Conservation (phyloP, 768 basidiomycete species). For the Phallus indusiatus region DNA sequence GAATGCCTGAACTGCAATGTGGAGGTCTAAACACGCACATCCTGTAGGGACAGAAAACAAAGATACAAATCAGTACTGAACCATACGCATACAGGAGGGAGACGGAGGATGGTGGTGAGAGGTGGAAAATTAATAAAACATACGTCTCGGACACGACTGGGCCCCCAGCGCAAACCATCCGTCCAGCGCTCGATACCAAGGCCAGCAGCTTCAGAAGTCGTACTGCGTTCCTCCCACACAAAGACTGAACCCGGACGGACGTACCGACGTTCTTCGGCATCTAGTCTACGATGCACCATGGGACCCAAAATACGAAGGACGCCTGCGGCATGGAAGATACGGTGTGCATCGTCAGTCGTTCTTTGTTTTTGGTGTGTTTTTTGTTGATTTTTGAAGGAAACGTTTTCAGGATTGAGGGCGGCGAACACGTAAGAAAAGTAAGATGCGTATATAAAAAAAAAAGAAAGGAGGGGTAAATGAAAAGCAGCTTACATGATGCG, state of each 20-base stretch:
- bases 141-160: conserved; percentile 76
- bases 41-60: conserved; percentile 32
- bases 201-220: conserved; percentile 59
- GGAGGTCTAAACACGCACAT: conserved; percentile 19
- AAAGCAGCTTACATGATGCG: conserved; percentile 36
- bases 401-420: no score
- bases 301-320: conserved; percentile 38
- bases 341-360: conserved; percentile 55
- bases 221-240: conserved; percentile 77
- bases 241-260: conserved; percentile 68
- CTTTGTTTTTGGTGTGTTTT: not conserved
- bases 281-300: conserved; percentile 63
- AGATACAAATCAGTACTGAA: conserved; percentile 1
- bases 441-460: not conserved
- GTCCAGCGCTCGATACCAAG: conserved; percentile 81
- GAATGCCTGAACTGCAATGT: conserved; percentile 8
- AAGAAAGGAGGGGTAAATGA: not conserved
- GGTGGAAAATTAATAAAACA: conserved; percentile 16
- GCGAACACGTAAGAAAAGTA: not conserved
- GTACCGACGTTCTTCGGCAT: conserved; percentile 62
- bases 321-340: conserved; percentile 64
- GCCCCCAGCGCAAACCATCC: conserved; percentile 75
- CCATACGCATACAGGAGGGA: conserved; percentile 1
- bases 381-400: no score
- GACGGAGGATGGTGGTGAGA: no score